Conservation (phyloP, 192 early-diverging fungal genomes). For the Coemansia aciculifera region DNA sequence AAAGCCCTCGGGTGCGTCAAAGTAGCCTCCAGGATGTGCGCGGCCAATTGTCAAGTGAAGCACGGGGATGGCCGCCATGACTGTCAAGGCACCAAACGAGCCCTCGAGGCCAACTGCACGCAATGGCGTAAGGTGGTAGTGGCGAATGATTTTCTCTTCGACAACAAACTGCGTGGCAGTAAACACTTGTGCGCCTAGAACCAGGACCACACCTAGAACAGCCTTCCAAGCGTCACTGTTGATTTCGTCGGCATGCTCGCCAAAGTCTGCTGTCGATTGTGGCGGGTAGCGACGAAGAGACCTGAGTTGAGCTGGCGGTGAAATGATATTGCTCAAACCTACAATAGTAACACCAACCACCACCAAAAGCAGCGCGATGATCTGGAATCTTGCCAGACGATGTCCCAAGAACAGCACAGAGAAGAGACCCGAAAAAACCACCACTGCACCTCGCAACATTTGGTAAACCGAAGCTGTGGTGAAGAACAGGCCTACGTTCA, state of each 20-base stretch:
- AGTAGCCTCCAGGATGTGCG: conserved; percentile 71
- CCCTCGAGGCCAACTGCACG: conserved; percentile 95
- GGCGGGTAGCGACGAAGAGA: conserved; percentile 6
- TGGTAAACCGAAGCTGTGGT: conserved; percentile 89
- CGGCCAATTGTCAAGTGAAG: conserved; percentile 72
- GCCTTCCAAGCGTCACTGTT: conserved; percentile 56
- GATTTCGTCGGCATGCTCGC: conserved; percentile 27
- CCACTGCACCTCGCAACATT: conserved; percentile 95
- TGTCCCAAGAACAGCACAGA: conserved; percentile 83
- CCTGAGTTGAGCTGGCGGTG: conserved; percentile 35
- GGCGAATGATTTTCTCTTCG: conserved; percentile 88
- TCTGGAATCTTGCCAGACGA: conserved; percentile 74
- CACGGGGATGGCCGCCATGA: conserved; percentile 68
- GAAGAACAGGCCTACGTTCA: conserved; percentile 97
- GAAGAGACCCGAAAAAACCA: conserved; percentile 91
- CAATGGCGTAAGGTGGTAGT: conserved; percentile 78
- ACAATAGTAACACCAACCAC: conserved; percentile 89
- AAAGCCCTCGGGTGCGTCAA: conserved; percentile 77
- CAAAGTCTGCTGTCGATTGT: background rate
- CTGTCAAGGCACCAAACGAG: conserved; percentile 78
- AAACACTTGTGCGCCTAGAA: conserved; percentile 89
- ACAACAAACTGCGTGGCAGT: conserved; percentile 95
- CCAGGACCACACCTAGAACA: conserved; percentile 76
- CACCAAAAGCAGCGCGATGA: conserved; percentile 80
- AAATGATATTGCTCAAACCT: conserved; percentile 66